These are phyloP conservation scores for Fusarium musae DNA, from an alignment of 2,329 filamentous ascomycete genomes.

Conservation along the genomic window DNA sequence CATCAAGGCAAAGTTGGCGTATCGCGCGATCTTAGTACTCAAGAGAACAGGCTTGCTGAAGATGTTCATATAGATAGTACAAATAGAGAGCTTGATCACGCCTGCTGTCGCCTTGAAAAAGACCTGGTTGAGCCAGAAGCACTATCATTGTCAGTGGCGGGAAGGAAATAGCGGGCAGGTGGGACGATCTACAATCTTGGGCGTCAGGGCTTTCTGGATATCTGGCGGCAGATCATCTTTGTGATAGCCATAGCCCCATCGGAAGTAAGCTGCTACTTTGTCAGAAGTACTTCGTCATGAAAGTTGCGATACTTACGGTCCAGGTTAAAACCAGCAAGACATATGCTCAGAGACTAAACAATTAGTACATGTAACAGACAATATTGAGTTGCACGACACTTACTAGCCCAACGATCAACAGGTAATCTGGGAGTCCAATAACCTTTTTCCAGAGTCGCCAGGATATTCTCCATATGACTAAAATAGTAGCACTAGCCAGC, in stretches of 20 bases:
- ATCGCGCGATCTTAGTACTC: neutral
- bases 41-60: neutral
- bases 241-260: slow-evolving; percentile 8
- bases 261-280: neutral
- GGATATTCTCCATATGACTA: slow-evolving; percentile 4
- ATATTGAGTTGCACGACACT: no score
- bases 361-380: no score
- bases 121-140: slow-evolving; percentile 9
- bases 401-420: neutral
- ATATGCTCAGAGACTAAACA: neutral
- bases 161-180: accelerated
- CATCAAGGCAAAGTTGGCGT: neutral
- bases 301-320: neutral
- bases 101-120: neutral
- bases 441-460: neutral
- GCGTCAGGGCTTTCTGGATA: neutral
- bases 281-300: neutral
- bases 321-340: slow-evolving; percentile 1
- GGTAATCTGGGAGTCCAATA: neutral
- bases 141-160: neutral
- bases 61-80: neutral
- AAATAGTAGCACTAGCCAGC: neutral
- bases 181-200: neutral
- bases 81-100: neutral
- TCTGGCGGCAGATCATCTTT: neutral